Base-by-base conservation (phyloP, 2,329 filamentous ascomycete genomes). In the Talaromyces sp. region DNA sequence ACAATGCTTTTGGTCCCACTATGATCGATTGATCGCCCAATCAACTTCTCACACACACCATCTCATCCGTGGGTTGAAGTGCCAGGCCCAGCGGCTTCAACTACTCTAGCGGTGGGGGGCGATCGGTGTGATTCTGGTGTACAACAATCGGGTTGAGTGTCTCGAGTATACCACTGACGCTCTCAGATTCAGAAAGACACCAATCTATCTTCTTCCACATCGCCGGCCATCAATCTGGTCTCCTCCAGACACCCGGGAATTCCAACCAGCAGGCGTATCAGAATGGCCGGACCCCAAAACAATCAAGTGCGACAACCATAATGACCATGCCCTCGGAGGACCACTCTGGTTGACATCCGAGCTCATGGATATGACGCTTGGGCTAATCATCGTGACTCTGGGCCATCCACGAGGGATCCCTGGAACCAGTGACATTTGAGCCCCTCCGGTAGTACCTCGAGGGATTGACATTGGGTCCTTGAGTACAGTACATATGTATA, bases 41-140 rank as follows among this genome's bases (percentile, higher is more conserved):
- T 69, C 51, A 56, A 47, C 19, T 3, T 59, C 62, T 57, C 51
- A 60, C 51, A 57, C 66, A 63, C 63, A 70, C 66, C 66, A 68
- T 66, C 58, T 61, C 61, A 59, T 50, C 61, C 63, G 59, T 60
- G 62, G 60, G 57, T 64, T 52, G 47, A 58, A 49, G 60, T 63
- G 61, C 55, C 60, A 62, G 60, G 57, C 55, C 64, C 65, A 62
- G 50, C 63, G 56, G 56, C 61, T 58, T 51, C 47, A 22, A 27
- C 10, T 20, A 40, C n/a, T 47, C n/a, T n/a, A 40, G 45, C 33
- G 45, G 27, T 47, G 45, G 45, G 58, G 52, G 52, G 56, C 57
- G 62, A 64, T 65, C 60, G 20, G 22, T 37, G 30, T 35, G 43
- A 35, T 29, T 30, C 7, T 27, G 10, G 35, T 37, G 17, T 17